Evolutionary conservation across 768 basidiomycete genomes (phyloP).

Genomic region (Melanogaster broomeanus): DNA sequence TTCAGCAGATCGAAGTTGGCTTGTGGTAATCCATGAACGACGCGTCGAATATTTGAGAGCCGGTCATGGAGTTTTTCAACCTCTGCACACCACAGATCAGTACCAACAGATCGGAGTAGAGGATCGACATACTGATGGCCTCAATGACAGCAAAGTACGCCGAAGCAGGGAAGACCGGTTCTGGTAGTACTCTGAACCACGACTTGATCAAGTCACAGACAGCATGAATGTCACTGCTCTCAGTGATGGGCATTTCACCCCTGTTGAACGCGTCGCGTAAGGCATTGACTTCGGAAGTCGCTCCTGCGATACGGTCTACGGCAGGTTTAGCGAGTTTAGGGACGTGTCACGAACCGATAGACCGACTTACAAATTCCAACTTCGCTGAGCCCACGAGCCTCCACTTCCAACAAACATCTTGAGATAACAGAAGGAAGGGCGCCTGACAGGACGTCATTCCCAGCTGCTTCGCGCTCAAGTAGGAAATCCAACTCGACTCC

Average conservation of each 20-base stretch:
- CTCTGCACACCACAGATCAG: conserved; percentile 44
- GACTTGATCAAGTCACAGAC: conserved; percentile 83
- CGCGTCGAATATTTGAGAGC: conserved; percentile 59
- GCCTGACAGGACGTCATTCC: conserved; percentile 51
- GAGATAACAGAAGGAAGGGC: conserved; percentile 67
- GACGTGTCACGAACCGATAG: background rate
- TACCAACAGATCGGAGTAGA: background rate
- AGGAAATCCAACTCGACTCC: conserved; percentile 75
- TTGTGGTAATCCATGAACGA: conserved; percentile 70
- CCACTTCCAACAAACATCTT: conserved; percentile 68
- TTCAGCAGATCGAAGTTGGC: conserved; percentile 78
- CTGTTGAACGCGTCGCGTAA: conserved; percentile 77
- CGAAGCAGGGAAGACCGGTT: conserved; percentile 71
- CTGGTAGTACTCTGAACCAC: conserved; percentile 83
- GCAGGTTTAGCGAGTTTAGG: conserved; percentile 1
- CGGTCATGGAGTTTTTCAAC: conserved; percentile 70
- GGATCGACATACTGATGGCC: conserved; percentile 58
- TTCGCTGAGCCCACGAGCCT: conserved; percentile 74
- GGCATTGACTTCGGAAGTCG: conserved; percentile 63
- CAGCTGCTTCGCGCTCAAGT: conserved; percentile 61
- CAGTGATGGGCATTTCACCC: conserved; percentile 63
- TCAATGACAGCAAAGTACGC: conserved; percentile 71
- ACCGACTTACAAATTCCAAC: conserved; percentile 74
- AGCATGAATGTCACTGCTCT: conserved; percentile 74
- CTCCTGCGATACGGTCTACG: conserved; percentile 82